phyloP scores from a whole-genome alignment of 176 grass and related monocot species.

The Saccharum officinarum region DNA sequence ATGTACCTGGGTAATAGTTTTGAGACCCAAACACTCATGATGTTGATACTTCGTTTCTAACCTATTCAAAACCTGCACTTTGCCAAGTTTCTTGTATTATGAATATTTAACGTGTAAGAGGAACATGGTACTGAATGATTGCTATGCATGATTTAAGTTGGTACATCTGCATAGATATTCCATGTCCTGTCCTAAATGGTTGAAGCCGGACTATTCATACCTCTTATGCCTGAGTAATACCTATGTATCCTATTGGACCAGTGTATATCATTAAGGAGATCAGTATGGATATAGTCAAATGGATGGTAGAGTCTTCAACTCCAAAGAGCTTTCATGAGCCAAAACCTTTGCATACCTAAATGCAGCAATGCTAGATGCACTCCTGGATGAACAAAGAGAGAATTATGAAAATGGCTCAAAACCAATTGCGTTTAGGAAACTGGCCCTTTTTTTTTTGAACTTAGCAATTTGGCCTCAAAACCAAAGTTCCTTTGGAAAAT shows the following conservation, averaged over 20 bases:
- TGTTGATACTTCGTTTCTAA: not conserved
- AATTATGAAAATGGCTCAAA: too few relatives aligned
- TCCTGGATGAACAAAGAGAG: too few relatives aligned
- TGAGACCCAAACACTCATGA: conserved; percentile 8
- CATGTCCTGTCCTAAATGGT: not conserved
- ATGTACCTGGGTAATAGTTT: not conserved
- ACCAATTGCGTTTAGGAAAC: too few relatives aligned
- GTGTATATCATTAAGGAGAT: not conserved
- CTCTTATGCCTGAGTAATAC: conserved; percentile 14
- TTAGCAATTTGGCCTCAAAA: too few relatives aligned
- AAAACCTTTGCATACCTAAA: conserved; percentile 3
- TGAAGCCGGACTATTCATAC: not conserved
- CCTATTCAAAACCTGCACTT: not conserved
- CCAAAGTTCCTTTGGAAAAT: too few relatives aligned
- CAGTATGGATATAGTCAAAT: not conserved
- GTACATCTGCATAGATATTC: conserved; percentile 14
- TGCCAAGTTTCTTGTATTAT: conserved; percentile 13
- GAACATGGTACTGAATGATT: not conserved
- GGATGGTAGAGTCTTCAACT: not conserved
- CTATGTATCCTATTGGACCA: not conserved
- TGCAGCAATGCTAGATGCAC: conserved; percentile 19
- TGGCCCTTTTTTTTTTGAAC: too few relatives aligned
- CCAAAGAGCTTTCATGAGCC: not conserved
- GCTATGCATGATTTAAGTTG: conserved; percentile 14
- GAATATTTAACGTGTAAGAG: not conserved